Base-by-base conservation (phyloP, 805 yeast genomes). In the Myxozyma nipponensis region DNA sequence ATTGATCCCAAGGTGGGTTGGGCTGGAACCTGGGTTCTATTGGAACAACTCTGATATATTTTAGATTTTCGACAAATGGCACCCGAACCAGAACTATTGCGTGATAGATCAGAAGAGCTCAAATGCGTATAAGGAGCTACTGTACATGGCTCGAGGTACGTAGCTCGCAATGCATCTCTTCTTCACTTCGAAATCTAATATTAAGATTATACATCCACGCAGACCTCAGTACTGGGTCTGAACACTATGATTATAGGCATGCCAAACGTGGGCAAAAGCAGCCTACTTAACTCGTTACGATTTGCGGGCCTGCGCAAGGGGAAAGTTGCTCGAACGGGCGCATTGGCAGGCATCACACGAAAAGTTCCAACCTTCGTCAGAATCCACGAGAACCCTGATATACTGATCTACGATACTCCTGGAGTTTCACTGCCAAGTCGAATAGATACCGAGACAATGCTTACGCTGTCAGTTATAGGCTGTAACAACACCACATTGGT, bases 201-300 rank as follows among this genome's bases (percentile, higher is more conserved):
- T 15, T 9, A 13, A 50, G 54, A 41, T 21, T 38, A 38, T n/a
- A 21, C 39, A 15, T 18, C 10, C 5, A 24, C n/a, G 3, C 28
- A 52, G n/a, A 47, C 50, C 1, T 95, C 96, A 0, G 96, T 97
- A 0, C 67, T 89, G 52, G 98, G 98, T 0, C 70, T 85, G 42
- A 69, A 89, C 21, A 67, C 86, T 50, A 72, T 90, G 72, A 78
- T 91, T 40, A 82, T 84, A 4, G 98, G 98, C 0, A 86, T 93
- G 93, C 98, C 98, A 1, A 93, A 93, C 65, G 95, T 89, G n/a
- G 98, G 98, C 0, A 93, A 93, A 67, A 85, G 95, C 10, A 84
- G 96, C 0, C 65, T 93, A 42, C 83, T 90, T 24, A 93, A 93
- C 62, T 73, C 83, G 0, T 69, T 90, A 44, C 69, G 96, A 51